These are phyloP conservation scores for Trichoderma atrobrunneum DNA, from an alignment of 2,329 filamentous ascomycete genomes.

Conservation along the genomic window DNA sequence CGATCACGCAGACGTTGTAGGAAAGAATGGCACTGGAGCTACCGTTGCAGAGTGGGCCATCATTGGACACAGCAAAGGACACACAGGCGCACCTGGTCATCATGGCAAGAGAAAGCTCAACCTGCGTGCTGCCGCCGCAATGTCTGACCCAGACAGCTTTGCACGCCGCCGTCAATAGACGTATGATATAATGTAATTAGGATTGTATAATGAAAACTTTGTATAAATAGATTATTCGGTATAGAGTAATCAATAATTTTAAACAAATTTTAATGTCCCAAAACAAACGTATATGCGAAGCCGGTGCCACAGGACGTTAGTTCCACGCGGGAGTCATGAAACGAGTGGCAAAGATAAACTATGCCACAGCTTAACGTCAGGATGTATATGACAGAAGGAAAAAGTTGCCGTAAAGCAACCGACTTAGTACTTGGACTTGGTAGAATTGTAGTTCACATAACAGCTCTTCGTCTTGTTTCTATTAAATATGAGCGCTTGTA, in stretches of 20 bases:
- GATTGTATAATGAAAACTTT: neutral
- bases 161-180: neutral
- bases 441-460: neutral
- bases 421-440: neutral
- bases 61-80: constrained; percentile 9
- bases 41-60: constrained; percentile 25
- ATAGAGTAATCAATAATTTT: constrained; percentile 4
- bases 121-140: neutral
- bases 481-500: neutral
- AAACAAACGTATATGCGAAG: too few relatives aligned
- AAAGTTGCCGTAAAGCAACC: too few relatives aligned
- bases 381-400: too few relatives aligned
- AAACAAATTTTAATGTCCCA: neutral
- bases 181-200: neutral
- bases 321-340: too few relatives aligned
- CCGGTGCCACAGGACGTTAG: too few relatives aligned
- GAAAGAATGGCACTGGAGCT: constrained; percentile 22
- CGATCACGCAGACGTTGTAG: constrained; percentile 5
- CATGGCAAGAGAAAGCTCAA: neutral
- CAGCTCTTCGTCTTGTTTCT: neutral
- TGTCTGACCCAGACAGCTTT: constrained; percentile 4
- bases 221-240: neutral
- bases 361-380: too few relatives aligned
- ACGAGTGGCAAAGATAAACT: too few relatives aligned
- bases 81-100: neutral